Base-by-base conservation (phyloP, 1,284 basidiomycete species). In the Uromyces viciae-fabae region DNA sequence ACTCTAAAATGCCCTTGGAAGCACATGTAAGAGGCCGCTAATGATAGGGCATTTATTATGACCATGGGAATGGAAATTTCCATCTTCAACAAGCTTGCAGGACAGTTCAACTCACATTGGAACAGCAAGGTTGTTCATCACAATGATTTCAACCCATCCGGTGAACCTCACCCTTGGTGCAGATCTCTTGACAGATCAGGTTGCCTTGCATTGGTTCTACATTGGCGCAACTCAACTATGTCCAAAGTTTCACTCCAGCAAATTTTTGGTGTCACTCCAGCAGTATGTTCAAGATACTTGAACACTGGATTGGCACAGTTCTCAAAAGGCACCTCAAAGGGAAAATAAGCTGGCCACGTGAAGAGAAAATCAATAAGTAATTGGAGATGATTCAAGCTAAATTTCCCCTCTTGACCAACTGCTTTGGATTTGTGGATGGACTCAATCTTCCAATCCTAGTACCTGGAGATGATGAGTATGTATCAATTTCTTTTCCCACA, bases 141-240 rank as follows among this genome's bases (percentile, higher is more conserved):
- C 36, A 22, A 7, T 22, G 33, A 64, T 19, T 19, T 64, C 3
- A 64, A 64, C 33, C 60, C 28, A 2, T 3, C 36, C 9, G 60
- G 60, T 9, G 60, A 64, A 38, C 60, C 60, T 8, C 60, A 64
- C 17, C 28, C 33, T 2, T 31, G 60, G 40, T 3, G 19, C 3
- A 31, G 33, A 3, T 8, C 33, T 19, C 58, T 62, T 5, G 58
- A 62, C 22, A 9, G 9, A 3, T 19, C 54, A 8, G 54, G 54
- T 28, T 56, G 54, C 19, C n/a, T n/a, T 1, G 88, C 88, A 0
- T 86, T 89, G 0, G 75, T 86, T 0, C 85, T 89, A 0, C 88
- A 90, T 80, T 89, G 86, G 69, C 84, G 89, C 1, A 56, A n/a
- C 54, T 56, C 54, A 8, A 56, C 54, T 5, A 56, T 56, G 54